Evolutionary conservation across 768 basidiomycete genomes (phyloP).

Genomic region (Phanerodontia chrysosporium): DNA sequence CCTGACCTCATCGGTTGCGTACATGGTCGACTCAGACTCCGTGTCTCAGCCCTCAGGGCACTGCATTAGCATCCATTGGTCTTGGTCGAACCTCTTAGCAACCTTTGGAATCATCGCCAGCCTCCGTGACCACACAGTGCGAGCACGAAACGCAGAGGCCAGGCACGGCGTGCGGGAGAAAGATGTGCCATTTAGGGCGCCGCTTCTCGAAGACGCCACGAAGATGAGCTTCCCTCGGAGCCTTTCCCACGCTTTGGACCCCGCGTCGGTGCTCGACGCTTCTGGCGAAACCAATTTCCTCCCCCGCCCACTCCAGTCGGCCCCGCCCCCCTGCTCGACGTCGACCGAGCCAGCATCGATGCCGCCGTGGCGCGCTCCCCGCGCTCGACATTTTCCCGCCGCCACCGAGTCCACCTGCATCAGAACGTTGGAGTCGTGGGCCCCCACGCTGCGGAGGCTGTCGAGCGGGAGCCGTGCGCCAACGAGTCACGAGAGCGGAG

Average conservation of each 20-base stretch:
- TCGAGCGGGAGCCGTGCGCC: neutral
- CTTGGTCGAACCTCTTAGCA: neutral
- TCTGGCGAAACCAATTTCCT: neutral
- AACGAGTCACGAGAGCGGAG: neutral
- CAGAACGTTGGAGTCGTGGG: neutral
- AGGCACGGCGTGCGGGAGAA: neutral
- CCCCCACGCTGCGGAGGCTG: neutral
- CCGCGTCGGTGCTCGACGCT: neutral
- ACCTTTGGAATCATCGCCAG: neutral
- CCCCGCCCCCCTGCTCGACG: neutral
- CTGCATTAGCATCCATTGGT: neutral
- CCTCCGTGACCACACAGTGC: neutral
- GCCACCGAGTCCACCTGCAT: neutral
- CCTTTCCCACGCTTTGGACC: neutral
- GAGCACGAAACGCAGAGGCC: neutral
- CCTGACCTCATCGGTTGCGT: neutral
- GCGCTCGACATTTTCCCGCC: neutral
- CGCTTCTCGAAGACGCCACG: neutral
- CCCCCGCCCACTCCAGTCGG: neutral
- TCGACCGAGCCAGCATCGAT: neutral
- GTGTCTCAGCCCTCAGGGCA: neutral
- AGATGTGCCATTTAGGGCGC: neutral
- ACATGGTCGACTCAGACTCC: neutral
- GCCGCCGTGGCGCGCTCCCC: neutral
- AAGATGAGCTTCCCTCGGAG: neutral